Evolutionary conservation across 495 filamentous ascomycete species (phyloP).

Genomic region (Echria macrotheca): DNA sequence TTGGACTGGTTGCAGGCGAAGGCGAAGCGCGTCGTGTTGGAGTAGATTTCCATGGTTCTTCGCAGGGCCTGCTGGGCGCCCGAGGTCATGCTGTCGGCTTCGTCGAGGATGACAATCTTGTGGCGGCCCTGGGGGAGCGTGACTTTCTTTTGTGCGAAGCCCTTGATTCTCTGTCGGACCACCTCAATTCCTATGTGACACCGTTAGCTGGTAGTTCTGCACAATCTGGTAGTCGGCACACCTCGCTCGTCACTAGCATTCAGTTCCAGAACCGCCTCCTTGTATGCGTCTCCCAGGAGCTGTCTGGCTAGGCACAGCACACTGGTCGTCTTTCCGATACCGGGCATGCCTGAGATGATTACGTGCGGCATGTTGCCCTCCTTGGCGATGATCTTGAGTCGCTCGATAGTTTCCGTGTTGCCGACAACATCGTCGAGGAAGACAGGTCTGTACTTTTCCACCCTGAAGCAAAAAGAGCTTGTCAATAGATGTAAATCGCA

Average conservation of each 20-base stretch:
- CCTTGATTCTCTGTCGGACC: slow-evolving; percentile 97
- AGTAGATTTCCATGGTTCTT: slow-evolving; percentile 99
- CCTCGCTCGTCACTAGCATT: slow-evolving; percentile 96
- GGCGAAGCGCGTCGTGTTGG: slow-evolving; percentile 90
- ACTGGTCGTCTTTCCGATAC: slow-evolving; percentile 98
- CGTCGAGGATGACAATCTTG: slow-evolving; percentile 95
- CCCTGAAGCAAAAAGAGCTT: slow-evolving; percentile 53
- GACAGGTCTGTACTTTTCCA: slow-evolving; percentile 94
- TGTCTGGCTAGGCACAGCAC: slow-evolving; percentile 90
- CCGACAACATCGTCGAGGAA: slow-evolving; percentile 96
- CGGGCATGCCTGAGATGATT: slow-evolving; percentile 98
- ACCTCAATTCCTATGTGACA: slow-evolving; percentile 77
- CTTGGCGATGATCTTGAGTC: slow-evolving; percentile 96
- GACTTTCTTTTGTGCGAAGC: slow-evolving; percentile 98
- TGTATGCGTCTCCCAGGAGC: slow-evolving; percentile 88
- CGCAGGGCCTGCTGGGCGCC: slow-evolving; percentile 94
- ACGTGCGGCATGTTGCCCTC: slow-evolving; percentile 99
- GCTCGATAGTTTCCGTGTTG: slow-evolving; percentile 95
- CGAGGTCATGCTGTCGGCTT: slow-evolving; percentile 96
- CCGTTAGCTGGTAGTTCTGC: background rate
- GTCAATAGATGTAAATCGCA: slow-evolving; percentile 4
- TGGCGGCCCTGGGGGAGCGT: slow-evolving; percentile 86
- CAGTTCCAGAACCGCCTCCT: slow-evolving; percentile 93
- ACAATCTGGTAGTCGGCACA: slow-evolving; percentile 22
- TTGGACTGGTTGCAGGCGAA: slow-evolving; percentile 99